Evolutionary conservation across 2,329 filamentous ascomycete genomes (phyloP), one percentile per base, ranked within the genome.

Genomic region (Periconia sp.): DNA sequence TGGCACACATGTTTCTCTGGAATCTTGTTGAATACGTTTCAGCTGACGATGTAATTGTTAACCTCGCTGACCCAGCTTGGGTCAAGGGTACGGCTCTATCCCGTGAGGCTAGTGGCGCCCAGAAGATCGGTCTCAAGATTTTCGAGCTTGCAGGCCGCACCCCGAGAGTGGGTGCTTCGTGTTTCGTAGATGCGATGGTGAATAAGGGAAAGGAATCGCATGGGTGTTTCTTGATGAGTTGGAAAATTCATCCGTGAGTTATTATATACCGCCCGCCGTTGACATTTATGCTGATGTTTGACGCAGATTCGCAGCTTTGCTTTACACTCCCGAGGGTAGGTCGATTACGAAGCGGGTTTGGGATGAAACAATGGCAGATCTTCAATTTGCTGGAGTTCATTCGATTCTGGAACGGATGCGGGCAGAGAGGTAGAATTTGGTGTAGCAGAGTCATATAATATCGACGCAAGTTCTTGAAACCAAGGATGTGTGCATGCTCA

Each of bases 221-320:
- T 59, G 81, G 80, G 0, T 79, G 76, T 44, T 82, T 79, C 54
- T 41, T 82, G 1, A 80, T 78, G 72, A 76, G 77, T 45, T 82
- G 78, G 73, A 65, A 76, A 7, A 75, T 81, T n/a, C 56, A 60
- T 6, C 75, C 78, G 76, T 81, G 65, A 76, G 79, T 58, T 2
- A 17, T 40, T n/a, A 9, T 20, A 6, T 6, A 17, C n/a, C 2
- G 8, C 10, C n/a, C 1, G 8, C 11, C 7, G 6, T 17, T n/a
- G 10, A 50, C 14, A 7, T 33, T 33, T 33, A 8, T 33, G 14
- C 31, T 33, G 31, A 33, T 33, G 31, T 33, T 33, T n/a, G 1
- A 6, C 42, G 2, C 27, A 54, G 47, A 6, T 51, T 45, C 14
- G 30, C 41, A 6, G n/a, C 49, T 17, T 8, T 53, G 2, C 40